These are phyloP conservation scores for Amanita thiersii DNA, from an alignment of 768 basidiomycete genomes.

Conservation along the genomic window DNA sequence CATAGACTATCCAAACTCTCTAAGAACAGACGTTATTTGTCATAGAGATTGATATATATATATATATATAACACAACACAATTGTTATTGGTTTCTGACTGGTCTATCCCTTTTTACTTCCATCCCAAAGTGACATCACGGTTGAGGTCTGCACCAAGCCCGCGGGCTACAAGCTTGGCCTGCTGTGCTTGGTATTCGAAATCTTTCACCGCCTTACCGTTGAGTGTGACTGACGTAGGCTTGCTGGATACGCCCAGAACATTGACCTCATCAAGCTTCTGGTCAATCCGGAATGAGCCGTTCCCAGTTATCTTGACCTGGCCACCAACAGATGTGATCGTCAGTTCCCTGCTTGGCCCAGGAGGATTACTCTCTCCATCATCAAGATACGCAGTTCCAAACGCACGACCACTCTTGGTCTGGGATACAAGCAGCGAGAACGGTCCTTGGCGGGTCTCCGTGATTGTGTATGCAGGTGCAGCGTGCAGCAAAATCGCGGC, in stretches of 20 bases:
- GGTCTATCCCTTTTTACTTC: conserved; percentile 15
- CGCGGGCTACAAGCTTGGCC: conserved; percentile 32
- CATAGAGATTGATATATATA: no score
- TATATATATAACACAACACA: no score
- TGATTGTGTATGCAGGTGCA: conserved; percentile 57
- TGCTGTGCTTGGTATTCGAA: conserved; percentile 33
- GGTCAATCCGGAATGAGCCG: conserved; percentile 35
- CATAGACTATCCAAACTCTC: no score
- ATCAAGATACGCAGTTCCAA: conserved; percentile 59
- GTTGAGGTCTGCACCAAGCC: conserved; percentile 36
- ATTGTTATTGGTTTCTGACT: no score
- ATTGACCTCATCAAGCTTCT: conserved; percentile 43
- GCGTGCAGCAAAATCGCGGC: conserved; percentile 57
- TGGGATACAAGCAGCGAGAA: conserved; percentile 58
- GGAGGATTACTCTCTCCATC: conserved; percentile 59
- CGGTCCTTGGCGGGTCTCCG: conserved; percentile 54
- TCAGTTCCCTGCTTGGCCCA: conserved; percentile 42
- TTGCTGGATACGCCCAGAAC: conserved; percentile 44
- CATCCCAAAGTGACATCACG: conserved; percentile 17
- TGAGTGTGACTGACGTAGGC: conserved; percentile 31
- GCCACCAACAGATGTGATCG: conserved; percentile 28
- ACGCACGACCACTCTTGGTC: conserved; percentile 36
- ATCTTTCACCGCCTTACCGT: conserved; percentile 22
- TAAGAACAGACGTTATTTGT: no score
- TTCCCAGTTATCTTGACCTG: conserved; percentile 27